Percentiles rank a stretch among this genome's conserved stretches.
These are phyloP conservation scores for Ceratobasidium sp. DNA, from an alignment of 1,284 basidiomycete genomes.

Conservation along the genomic window DNA sequence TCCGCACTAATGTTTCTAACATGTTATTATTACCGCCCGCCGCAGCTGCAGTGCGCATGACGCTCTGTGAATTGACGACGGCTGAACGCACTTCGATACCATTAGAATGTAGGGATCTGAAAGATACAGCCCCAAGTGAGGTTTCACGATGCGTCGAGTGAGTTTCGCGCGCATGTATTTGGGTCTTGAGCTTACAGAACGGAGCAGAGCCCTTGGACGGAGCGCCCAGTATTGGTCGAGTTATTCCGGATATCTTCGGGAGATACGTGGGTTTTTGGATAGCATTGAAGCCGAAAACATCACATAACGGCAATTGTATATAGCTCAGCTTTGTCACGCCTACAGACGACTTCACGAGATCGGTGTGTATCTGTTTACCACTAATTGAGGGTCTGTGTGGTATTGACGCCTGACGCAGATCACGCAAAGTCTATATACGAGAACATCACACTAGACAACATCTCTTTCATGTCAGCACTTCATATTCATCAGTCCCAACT, in stretches of 20 bases:
- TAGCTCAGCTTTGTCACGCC: conserved; percentile 38
- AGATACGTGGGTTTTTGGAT: conserved; percentile 29
- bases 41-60: conserved; percentile 30
- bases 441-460: conserved; percentile 36
- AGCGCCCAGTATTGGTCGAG: conserved; percentile 41
- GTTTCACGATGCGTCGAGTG: conserved; percentile 32
- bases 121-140: not conserved
- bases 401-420: conserved; percentile 2
- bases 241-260: conserved; percentile 39
- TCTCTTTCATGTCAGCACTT: conserved; percentile 4
- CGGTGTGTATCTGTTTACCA: not conserved
- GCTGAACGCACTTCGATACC: conserved; percentile 34
- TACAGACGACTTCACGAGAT: conserved; percentile 39
- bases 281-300: not conserved
- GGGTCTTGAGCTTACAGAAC: not conserved
- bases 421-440: conserved; percentile 38
- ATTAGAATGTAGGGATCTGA: conserved; percentile 29
- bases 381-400: not conserved
- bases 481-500: conserved; percentile 3
- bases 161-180: conserved; percentile 26
- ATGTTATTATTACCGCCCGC: not conserved
- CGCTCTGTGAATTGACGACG: conserved; percentile 37
- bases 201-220: conserved; percentile 25
- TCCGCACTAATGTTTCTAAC: not conserved
- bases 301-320: not conserved